A percentile compares a stretch with the other conserved stretches of the same genome.
Evolutionary conservation across 176 grass and related monocot genomes (phyloP).

Genomic region (Ensete glaucum): DNA sequence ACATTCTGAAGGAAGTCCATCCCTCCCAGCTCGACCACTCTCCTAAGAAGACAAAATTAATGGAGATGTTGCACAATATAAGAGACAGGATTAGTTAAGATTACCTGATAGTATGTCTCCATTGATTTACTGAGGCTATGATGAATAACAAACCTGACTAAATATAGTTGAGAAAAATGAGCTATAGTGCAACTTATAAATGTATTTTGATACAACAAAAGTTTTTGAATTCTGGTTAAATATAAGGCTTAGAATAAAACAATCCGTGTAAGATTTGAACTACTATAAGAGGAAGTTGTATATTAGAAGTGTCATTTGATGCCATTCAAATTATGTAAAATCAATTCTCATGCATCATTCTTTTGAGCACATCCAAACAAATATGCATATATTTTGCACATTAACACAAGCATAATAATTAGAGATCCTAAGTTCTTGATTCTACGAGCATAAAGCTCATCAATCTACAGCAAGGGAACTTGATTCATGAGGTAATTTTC

Average conservation of each 20-base stretch:
- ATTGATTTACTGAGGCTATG: constrained; percentile 96
- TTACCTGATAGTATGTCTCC: constrained; percentile 96
- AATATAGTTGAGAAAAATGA: constrained; percentile 22
- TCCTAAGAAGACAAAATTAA: constrained; percentile 41
- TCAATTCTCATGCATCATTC: neutral
- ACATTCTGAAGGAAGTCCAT: constrained; percentile 88
- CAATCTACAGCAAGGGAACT: neutral
- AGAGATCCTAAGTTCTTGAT: neutral
- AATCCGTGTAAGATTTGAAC: neutral
- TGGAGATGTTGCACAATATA: neutral
- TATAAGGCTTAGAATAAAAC: neutral
- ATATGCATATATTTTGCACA: neutral
- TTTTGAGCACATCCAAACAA: neutral
- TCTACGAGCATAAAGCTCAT: neutral
- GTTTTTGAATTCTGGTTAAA: neutral
- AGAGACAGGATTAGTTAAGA: neutral
- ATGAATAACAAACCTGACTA: constrained; percentile 95
- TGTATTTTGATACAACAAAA: neutral
- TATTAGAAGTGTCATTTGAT: neutral
- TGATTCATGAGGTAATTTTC: neutral
- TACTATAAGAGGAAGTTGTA: neutral
- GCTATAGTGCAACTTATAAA: constrained; percentile 6
- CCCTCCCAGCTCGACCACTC: constrained; percentile 79
- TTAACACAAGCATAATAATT: neutral
- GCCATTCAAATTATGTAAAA: neutral